Evolutionary conservation across 1,284 basidiomycete genomes (phyloP).

Genomic region (Sanghuangporus baumii): DNA sequence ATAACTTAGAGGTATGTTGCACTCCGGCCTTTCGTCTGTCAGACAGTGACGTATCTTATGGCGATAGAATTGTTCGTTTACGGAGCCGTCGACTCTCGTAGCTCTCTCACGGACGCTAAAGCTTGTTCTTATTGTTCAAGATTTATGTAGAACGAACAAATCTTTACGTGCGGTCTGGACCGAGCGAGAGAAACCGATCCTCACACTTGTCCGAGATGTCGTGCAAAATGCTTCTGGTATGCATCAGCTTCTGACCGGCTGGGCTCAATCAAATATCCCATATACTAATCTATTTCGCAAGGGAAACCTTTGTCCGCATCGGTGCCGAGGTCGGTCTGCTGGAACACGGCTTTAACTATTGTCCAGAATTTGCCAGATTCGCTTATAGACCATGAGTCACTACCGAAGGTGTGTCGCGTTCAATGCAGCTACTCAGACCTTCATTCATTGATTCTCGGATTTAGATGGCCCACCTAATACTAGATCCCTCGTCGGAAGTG

Average conservation of each 20-base stretch:
- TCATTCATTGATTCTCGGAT: not conserved
- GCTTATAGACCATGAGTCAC: conserved; percentile 58
- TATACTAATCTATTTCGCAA: not conserved
- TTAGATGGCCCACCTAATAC: conserved; percentile 72
- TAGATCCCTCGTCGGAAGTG: conserved; percentile 59
- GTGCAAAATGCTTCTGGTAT: conserved; percentile 48
- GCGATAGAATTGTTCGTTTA: conserved; percentile 53
- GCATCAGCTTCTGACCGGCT: conserved; percentile 19
- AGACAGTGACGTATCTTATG: not conserved
- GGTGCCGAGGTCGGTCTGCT: conserved; percentile 61
- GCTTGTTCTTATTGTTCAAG: conserved; percentile 66
- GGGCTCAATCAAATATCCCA: not conserved
- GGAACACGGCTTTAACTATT: conserved; percentile 60
- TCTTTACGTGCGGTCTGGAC: conserved; percentile 66
- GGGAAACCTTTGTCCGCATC: conserved; percentile 35
- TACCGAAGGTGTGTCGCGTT: conserved; percentile 47
- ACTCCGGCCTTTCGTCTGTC: not conserved
- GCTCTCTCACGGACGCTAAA: conserved; percentile 64
- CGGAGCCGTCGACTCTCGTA: conserved; percentile 54
- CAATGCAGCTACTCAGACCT: not conserved
- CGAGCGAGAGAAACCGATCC: conserved; percentile 45
- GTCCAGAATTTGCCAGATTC: conserved; percentile 60
- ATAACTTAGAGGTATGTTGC: conserved; percentile 70
- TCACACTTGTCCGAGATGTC: conserved; percentile 56
- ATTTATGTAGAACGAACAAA: conserved; percentile 71